A percentile compares a stretch with the other conserved stretches of the same genome.
phyloP scores from a whole-genome alignment of 2,329 filamentous ascomycete species.

The Cladosporium sp. region DNA sequence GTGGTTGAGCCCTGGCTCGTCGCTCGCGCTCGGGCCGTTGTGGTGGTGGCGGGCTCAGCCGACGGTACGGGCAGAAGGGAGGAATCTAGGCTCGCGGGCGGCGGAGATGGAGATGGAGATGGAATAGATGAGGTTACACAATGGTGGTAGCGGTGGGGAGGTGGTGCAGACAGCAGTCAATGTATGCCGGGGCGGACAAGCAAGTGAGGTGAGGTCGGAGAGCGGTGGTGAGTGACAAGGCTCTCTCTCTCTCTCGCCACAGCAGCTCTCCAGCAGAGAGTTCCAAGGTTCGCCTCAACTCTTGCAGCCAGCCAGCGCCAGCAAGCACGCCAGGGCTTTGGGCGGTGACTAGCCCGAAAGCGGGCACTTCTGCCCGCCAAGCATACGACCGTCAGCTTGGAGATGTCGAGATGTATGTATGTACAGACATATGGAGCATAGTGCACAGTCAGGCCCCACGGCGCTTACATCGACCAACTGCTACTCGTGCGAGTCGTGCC shows the following conservation, averaged over 20 bases:
- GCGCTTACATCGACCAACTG: background rate
- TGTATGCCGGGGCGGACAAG: background rate
- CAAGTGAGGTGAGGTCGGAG: background rate
- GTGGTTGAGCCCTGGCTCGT: slow-evolving; percentile 2
- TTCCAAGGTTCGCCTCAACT: background rate
- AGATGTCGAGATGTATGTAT: background rate
- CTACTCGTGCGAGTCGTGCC: background rate
- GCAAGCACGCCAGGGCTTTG: background rate
- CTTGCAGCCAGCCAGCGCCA: background rate
- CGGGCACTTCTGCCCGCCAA: background rate
- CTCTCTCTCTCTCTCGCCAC: background rate
- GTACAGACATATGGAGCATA: background rate
- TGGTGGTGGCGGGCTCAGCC: slow-evolving; percentile 4
- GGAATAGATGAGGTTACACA: too few relatives aligned
- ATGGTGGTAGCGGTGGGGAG: background rate
- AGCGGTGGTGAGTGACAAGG: background rate
- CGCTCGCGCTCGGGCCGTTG: background rate
- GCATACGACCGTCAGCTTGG: background rate
- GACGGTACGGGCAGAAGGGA: background rate
- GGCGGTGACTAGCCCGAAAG: slow-evolving; percentile 3
- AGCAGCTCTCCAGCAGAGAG: background rate
- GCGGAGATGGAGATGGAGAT: background rate
- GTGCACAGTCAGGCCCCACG: background rate
- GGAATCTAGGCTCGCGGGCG: background rate
- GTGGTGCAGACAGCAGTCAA: background rate